Evolutionary conservation across 225 moss, liverwort and hornwort genomes (phyloP).

Genomic region (Lunularia cruciata): DNA sequence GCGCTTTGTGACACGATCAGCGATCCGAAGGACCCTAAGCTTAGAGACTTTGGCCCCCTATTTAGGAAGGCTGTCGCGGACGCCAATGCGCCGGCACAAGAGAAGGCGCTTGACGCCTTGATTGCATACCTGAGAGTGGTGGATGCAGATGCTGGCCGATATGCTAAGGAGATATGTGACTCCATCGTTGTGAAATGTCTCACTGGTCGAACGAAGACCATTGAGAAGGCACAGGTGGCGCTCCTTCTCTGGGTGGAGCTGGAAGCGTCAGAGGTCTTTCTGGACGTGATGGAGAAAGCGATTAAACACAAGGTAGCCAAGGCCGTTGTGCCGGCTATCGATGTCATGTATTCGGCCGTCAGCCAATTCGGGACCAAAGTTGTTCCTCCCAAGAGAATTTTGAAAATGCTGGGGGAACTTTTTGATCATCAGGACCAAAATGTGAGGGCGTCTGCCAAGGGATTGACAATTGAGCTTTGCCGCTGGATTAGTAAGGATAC

Average conservation of each 20-base stretch:
- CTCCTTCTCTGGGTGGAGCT: constrained; percentile 98
- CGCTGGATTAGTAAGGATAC: constrained; percentile 98
- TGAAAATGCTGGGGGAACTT: constrained; percentile 93
- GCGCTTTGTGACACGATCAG: constrained; percentile 75
- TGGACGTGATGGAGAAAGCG: constrained; percentile 96
- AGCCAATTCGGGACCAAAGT: constrained; percentile 96
- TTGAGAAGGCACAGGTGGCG: constrained; percentile 92
- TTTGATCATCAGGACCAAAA: constrained; percentile 97
- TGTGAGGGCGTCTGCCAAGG: constrained; percentile 93
- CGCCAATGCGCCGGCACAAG: constrained; percentile 92
- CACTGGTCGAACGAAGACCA: constrained; percentile 87
- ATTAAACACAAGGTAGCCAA: constrained; percentile 90
- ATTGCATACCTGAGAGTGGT: constrained; percentile 81
- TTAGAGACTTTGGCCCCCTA: constrained; percentile 86
- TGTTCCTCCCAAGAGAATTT: constrained; percentile 88
- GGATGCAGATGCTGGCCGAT: constrained; percentile 79
- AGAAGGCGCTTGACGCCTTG: constrained; percentile 91
- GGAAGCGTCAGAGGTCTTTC: constrained; percentile 83
- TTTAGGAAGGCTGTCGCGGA: constrained; percentile 89
- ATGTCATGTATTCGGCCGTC: constrained; percentile 88
- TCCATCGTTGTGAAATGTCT: constrained; percentile 83
- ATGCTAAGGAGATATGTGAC: constrained; percentile 86
- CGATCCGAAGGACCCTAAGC: constrained; percentile 86
- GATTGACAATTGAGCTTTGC: constrained; percentile 94
- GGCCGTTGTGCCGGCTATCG: constrained; percentile 94